Evolutionary conservation across 768 basidiomycete genomes (phyloP), one percentile per base, ranked within the genome.

Genomic region (Fistulinella prunicolor): DNA sequence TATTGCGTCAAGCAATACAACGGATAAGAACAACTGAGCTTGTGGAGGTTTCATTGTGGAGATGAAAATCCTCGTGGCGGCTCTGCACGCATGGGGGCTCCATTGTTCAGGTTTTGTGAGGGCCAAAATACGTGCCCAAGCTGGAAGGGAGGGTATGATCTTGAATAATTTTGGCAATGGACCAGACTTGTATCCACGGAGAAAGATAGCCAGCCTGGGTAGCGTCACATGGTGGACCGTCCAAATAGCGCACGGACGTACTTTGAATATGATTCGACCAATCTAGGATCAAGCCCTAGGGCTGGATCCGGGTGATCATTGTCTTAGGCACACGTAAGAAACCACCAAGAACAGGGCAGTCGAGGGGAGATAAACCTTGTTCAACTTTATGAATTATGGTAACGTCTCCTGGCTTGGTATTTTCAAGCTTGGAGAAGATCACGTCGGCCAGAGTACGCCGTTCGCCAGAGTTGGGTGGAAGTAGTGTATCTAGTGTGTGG

Each of bases 131-230:
- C 93, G 88, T 9, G 94, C 94, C 96, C 96, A 99, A 51, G 89
- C 85, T 3, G 92, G 89, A 21, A 97, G 82, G 10, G 94, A 88
- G 19, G 96, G 96, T 38, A 99, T 89, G 52, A 99, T 88, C 75
- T 99, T 99, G 82, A 99, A 94, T 3, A 94, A 77, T 71, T 98
- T 98, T 24, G 96, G 96, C 1, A 99, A 78, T 1, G 94, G 85
- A 1, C 94, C 94, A 13, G 94, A 94, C 59, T 88, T 91, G 74
- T 99, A 97, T 47, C 85, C 83, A 36, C 79, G 84, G 26, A 99
- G 79, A 51, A 94, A 82, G 50, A 79, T 69, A 16, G 93, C 96
- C 45, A 97, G 79, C 73, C 95, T 97, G 63, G 22, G 20, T 46
- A 36, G 9, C 24, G 39, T 63, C 46, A 62, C 37, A 24, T 3